Conservation (phyloP, 768 basidiomycete species). For the Nidularia pulvinata region DNA sequence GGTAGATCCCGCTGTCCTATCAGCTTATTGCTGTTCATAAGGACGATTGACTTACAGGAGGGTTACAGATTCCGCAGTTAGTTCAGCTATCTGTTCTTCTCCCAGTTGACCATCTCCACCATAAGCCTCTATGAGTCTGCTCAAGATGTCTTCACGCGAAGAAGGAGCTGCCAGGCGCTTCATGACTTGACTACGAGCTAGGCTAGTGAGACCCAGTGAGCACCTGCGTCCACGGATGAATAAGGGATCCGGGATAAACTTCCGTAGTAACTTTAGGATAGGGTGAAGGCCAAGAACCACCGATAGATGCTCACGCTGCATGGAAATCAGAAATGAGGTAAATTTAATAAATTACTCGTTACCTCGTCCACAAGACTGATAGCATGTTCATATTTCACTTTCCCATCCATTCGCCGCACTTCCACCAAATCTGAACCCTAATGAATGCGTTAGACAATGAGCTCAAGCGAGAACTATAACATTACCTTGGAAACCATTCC, state of each 20-base stretch:
- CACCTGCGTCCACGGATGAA: not conserved
- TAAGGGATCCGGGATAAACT: not conserved
- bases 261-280: not conserved
- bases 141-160: not conserved
- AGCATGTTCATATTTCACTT: constrained; percentile 6
- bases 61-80: not conserved
- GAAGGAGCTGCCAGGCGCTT: not conserved
- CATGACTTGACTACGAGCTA: not conserved
- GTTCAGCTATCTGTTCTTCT: not conserved
- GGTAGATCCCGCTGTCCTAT: not conserved
- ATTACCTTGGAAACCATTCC: constrained; percentile 18
- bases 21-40: not conserved
- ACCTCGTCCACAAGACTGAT: constrained; percentile 12
- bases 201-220: not conserved
- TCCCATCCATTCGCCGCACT: not conserved
- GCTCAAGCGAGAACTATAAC: not conserved
- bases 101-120: not conserved
- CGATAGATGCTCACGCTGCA: not conserved
- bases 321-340: not conserved
- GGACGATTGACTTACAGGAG: not conserved
- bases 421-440: constrained; percentile 21
- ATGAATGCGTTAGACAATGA: not conserved
- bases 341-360: constrained; percentile 14
- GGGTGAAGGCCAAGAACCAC: not conserved
- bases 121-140: not conserved